Percentiles rank a stretch among this genome's conserved stretches.
phyloP scores from a whole-genome alignment of 768 basidiomycete genomes.

The Goffeauzyma gilvescens region DNA sequence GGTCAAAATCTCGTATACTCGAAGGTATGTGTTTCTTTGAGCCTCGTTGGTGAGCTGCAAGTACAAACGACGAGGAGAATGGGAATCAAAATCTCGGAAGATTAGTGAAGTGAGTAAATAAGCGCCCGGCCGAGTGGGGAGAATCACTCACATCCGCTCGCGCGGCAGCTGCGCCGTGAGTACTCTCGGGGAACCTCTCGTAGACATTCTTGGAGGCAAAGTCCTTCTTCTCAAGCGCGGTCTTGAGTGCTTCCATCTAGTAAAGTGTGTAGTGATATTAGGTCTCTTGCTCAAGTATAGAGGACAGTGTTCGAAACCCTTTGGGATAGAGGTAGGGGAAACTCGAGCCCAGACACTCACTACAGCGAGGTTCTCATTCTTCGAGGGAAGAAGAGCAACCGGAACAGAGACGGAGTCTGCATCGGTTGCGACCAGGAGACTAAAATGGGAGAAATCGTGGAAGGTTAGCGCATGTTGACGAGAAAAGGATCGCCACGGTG shows the following conservation, averaged over 20 bases:
- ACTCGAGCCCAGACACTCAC: conserved; percentile 29
- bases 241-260: background rate
- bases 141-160: conserved; percentile 21
- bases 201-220: conserved; percentile 17
- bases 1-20: background rate
- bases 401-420: conserved; percentile 40
- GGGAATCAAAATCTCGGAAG: background rate
- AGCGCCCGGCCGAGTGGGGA: background rate
- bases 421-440: conserved; percentile 41
- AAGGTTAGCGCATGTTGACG: background rate
- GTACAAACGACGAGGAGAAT: background rate
- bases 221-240: conserved; percentile 14
- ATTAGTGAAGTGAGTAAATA: background rate
- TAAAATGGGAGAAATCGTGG: conserved; percentile 13
- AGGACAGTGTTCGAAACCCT: background rate
- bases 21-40: background rate
- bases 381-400: conserved; percentile 41
- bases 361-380: conserved; percentile 43
- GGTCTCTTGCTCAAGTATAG: background rate
- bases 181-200: conserved; percentile 13
- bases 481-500: background rate
- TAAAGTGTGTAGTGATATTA: background rate
- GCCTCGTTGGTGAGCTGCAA: background rate
- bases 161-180: conserved; percentile 24
- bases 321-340: background rate